These are phyloP conservation scores for Dillenia suffruticosa DNA, from an alignment of 164 flowering plant genomes.

Conservation along the genomic window DNA sequence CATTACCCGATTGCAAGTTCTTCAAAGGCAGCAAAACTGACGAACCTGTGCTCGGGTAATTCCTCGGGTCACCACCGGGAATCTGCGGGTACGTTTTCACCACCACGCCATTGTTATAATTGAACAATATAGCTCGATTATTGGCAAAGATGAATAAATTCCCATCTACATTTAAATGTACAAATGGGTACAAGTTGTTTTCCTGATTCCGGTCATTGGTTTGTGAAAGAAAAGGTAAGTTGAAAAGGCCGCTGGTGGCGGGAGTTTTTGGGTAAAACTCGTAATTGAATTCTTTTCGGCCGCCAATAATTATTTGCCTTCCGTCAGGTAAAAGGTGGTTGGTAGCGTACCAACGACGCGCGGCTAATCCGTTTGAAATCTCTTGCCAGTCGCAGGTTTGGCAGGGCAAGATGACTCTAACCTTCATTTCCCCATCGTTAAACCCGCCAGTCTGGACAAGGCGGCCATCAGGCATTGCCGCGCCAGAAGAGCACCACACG, in stretches of 20 bases:
- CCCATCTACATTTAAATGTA: conserved; percentile 46
- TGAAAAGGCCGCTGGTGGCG: neutral
- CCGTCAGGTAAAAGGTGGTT: conserved; percentile 73
- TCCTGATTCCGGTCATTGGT: conserved; percentile 37
- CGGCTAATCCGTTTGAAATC: conserved; percentile 19
- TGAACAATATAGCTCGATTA: conserved; percentile 47
- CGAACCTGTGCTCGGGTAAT: conserved; percentile 65
- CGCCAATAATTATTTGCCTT: conserved; percentile 60
- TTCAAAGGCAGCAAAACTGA: conserved; percentile 57
- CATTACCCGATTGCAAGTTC: neutral
- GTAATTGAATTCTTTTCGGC: conserved; percentile 60
- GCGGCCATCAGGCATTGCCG: conserved; percentile 41
- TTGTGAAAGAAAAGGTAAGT: conserved; percentile 41
- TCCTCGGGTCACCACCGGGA: conserved; percentile 59
- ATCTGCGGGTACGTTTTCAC: conserved; percentile 39
- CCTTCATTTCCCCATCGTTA: conserved; percentile 45
- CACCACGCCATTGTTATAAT: conserved; percentile 28
- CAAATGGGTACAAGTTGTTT: conserved; percentile 68
- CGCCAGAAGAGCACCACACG: conserved; percentile 82
- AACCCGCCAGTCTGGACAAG: conserved; percentile 78
- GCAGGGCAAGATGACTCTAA: conserved; percentile 50
- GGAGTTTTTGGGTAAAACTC: conserved; percentile 65
- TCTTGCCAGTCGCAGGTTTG: conserved; percentile 71
- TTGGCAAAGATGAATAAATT: conserved; percentile 57
- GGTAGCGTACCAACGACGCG: conserved; percentile 71